These are phyloP conservation scores for Dryadomyces sulphureus DNA, from an alignment of 2,329 filamentous ascomycete species.

Conservation along the genomic window DNA sequence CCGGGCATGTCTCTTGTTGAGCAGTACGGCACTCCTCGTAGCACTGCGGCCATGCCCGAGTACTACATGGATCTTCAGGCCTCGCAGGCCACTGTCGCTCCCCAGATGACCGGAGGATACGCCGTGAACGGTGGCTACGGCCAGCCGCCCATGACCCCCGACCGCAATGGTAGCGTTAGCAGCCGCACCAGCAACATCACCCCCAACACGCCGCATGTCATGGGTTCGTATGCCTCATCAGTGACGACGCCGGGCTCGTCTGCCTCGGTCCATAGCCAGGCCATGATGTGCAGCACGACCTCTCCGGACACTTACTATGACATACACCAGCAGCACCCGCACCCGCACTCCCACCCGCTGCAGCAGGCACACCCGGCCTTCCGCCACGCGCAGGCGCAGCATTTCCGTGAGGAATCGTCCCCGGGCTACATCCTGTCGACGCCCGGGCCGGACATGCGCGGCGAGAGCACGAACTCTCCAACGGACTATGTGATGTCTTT, in stretches of 20 bases:
- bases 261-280: constrained; percentile 1
- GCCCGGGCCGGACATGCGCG: constrained; percentile 4
- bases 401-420: too few species aligned
- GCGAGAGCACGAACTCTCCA: constrained; percentile 7
- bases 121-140: constrained; percentile 4
- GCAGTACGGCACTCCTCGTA: constrained; percentile 19
- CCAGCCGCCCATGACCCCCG: constrained; percentile 8
- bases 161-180: constrained; percentile 9
- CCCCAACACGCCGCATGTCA: constrained; percentile 54
- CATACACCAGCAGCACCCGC: constrained; percentile 1
- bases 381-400: too few species aligned
- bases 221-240: constrained; percentile 68
- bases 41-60: constrained; percentile 11
- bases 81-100: neutral
- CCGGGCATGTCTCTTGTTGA: constrained; percentile 15
- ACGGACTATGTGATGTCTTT: constrained; percentile 9
- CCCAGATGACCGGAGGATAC: constrained; percentile 3
- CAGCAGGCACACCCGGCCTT: too few species aligned
- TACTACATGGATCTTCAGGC: constrained; percentile 6
- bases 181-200: constrained; percentile 4
- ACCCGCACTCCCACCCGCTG: too few species aligned
- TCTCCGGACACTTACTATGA: constrained; percentile 8
- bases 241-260: constrained; percentile 37
- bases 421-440: constrained; percentile 1
- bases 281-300: constrained; percentile 3